phyloP scores from a whole-genome alignment of 2,329 filamentous ascomycete genomes.

The Calonectria pseudoreteaudii region DNA sequence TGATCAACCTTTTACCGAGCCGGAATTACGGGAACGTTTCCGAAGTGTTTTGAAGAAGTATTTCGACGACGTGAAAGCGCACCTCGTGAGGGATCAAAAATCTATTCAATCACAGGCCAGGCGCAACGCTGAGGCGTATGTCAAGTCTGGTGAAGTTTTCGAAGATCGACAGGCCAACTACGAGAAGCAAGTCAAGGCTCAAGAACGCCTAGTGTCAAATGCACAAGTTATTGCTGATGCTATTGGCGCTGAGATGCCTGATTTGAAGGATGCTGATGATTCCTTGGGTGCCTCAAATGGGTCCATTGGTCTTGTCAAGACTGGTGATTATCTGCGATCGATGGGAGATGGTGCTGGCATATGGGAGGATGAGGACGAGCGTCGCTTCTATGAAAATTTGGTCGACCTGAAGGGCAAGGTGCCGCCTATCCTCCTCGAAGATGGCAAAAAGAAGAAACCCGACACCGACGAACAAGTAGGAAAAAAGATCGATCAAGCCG shows the following conservation, averaged over 20 bases:
- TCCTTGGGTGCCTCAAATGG: constrained; percentile 74
- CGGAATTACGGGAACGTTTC: constrained; percentile 87
- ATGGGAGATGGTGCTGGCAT: constrained; percentile 93
- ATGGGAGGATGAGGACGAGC: constrained; percentile 98
- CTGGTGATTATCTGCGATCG: constrained; percentile 90
- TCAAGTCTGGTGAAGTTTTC: constrained; percentile 98
- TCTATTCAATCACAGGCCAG: constrained; percentile 87
- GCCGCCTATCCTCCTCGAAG: constrained; percentile 91
- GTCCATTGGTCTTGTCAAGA: constrained; percentile 92
- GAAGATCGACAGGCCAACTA: constrained; percentile 97
- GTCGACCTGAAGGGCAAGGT: constrained; percentile 97
- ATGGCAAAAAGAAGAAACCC: constrained; percentile 91
- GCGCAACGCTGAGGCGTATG: constrained; percentile 97
- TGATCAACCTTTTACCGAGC: constrained; percentile 79
- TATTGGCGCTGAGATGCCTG: constrained; percentile 92
- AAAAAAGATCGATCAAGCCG: constrained; percentile 74
- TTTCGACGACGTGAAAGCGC: constrained; percentile 91
- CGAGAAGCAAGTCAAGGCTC: constrained; percentile 91
- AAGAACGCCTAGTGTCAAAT: constrained; percentile 90
- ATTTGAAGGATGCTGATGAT: constrained; percentile 86
- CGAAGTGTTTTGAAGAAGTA: constrained; percentile 87
- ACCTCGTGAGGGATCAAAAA: constrained; percentile 92
- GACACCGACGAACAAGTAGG: constrained; percentile 86
- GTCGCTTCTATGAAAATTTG: constrained; percentile 97
- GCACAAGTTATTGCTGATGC: constrained; percentile 92